A percentile compares a stretch with the other conserved stretches of the same genome.
Conservation (phyloP, 768 basidiomycete species). For the Cantharellus cinnabarinus region DNA sequence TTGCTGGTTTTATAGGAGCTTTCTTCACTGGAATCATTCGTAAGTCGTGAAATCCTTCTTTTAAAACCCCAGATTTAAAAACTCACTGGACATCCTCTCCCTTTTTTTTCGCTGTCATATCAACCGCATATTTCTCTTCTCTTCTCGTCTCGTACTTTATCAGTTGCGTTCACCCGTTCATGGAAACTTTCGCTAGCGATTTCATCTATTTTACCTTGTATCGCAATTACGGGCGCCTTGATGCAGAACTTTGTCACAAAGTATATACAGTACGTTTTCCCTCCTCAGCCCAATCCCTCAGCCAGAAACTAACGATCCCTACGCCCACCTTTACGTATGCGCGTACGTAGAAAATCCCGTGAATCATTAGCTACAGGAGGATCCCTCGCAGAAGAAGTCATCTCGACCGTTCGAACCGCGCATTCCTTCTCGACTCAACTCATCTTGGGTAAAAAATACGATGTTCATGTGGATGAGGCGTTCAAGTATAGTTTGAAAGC, state of each 20-base stretch:
- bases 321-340: too few species aligned
- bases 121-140: too few species aligned
- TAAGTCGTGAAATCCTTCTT: conserved; percentile 11
- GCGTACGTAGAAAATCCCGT: conserved; percentile 32
- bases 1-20: conserved; percentile 40
- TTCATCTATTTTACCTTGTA: conserved; percentile 67
- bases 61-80: conserved; percentile 1
- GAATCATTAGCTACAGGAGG: conserved; percentile 62
- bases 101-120: too few species aligned
- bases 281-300: neutral
- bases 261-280: conserved; percentile 30
- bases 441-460: conserved; percentile 42
- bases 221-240: conserved; percentile 45
- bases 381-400: conserved; percentile 78
- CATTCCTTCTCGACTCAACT: conserved; percentile 78
- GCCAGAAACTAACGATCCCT: conserved; percentile 1
- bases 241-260: conserved; percentile 49
- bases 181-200: conserved; percentile 77
- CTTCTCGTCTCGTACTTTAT: too few species aligned
- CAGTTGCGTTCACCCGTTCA: conserved; percentile 27
- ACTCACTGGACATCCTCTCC: too few species aligned
- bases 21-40: conserved; percentile 59
- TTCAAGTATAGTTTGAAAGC: conserved; percentile 27
- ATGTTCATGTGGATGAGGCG: conserved; percentile 35
- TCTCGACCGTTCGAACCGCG: conserved; percentile 71